phyloP scores from a whole-genome alignment of 768 basidiomycete species.

The Fomitopsis pulvina region DNA sequence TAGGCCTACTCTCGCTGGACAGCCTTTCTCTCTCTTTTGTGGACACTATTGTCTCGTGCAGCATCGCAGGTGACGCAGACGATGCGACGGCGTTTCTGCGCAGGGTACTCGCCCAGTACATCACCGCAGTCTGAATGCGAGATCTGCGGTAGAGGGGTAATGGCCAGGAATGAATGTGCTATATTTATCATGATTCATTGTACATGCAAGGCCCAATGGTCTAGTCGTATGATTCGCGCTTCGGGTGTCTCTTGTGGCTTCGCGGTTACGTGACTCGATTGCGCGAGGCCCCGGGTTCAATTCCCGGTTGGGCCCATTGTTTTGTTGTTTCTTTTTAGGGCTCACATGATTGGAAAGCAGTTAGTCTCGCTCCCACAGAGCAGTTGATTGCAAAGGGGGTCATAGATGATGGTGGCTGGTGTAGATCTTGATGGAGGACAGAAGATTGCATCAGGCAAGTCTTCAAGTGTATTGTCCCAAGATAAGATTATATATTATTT shows the following conservation, averaged over 20 bases:
- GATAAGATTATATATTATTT: too few species aligned
- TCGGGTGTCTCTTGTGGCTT: slow-evolving; percentile 16
- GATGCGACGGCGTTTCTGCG: slow-evolving; percentile 34
- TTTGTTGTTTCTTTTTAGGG: background rate
- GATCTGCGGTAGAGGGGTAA: too few species aligned
- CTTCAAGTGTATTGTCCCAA: too few species aligned
- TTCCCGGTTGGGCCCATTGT: slow-evolving; percentile 32
- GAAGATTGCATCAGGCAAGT: too few species aligned
- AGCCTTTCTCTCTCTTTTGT: slow-evolving; percentile 34
- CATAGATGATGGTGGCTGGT: too few species aligned
- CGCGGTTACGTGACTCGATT: slow-evolving; percentile 3
- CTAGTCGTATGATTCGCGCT: slow-evolving; percentile 31
- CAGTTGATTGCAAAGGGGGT: background rate
- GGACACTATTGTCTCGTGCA: slow-evolving; percentile 48
- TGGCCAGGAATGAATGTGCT: too few species aligned
- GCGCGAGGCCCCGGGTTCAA: slow-evolving; percentile 37
- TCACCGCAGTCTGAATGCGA: too few species aligned
- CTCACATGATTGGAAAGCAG: background rate
- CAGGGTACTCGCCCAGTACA: slow-evolving; percentile 34
- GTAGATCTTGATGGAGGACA: too few species aligned
- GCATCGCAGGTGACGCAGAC: slow-evolving; percentile 35
- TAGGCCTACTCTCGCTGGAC: slow-evolving; percentile 33
- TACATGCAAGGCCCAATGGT: slow-evolving; percentile 31
- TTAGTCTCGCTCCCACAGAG: background rate
- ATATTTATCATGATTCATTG: too few species aligned